Evolutionary conservation across 805 yeast genomes (phyloP).

Genomic region (Jamesozyma spencerorum): DNA sequence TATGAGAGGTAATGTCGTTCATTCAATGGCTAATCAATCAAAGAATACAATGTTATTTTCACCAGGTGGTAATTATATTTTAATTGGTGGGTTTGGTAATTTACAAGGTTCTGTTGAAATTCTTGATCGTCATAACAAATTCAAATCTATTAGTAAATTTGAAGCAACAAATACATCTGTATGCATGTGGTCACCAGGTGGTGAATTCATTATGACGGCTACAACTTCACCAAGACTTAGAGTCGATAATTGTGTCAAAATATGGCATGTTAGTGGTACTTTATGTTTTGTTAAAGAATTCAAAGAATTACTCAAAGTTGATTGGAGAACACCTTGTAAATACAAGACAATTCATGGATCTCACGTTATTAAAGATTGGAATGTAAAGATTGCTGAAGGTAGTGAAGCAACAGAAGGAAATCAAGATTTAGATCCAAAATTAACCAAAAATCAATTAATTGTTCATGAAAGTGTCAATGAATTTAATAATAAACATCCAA

Average conservation of each 20-base stretch:
- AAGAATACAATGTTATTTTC: conserved; percentile 86
- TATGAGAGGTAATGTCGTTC: conserved; percentile 80
- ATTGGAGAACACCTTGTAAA: conserved; percentile 60
- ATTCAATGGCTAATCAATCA: conserved; percentile 75
- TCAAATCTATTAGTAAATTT: conserved; percentile 66
- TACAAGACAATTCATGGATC: conserved; percentile 21
- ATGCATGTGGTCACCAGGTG: conserved; percentile 97
- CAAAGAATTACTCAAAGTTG: conserved; percentile 68
- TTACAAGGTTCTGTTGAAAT: conserved; percentile 94
- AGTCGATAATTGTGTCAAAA: conserved; percentile 88
- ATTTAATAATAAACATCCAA: conserved; percentile 34
- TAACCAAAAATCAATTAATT: conserved; percentile 40
- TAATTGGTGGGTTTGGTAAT: conserved; percentile 97
- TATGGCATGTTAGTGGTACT: conserved; percentile 88
- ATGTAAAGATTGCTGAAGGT: neutral
- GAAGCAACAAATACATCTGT: conserved; percentile 94
- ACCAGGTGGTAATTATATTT: conserved; percentile 84
- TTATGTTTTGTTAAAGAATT: conserved; percentile 71
- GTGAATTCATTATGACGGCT: conserved; percentile 85
- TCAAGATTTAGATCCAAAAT: conserved; percentile 39
- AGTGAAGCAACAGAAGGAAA: conserved; percentile 4
- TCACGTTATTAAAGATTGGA: conserved; percentile 28
- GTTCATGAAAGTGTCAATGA: conserved; percentile 67
- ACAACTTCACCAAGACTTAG: conserved; percentile 94
- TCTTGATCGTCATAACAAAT: conserved; percentile 82